Conservation (phyloP, 1,139 yeast species). For the Yamadazyma aaseri region DNA sequence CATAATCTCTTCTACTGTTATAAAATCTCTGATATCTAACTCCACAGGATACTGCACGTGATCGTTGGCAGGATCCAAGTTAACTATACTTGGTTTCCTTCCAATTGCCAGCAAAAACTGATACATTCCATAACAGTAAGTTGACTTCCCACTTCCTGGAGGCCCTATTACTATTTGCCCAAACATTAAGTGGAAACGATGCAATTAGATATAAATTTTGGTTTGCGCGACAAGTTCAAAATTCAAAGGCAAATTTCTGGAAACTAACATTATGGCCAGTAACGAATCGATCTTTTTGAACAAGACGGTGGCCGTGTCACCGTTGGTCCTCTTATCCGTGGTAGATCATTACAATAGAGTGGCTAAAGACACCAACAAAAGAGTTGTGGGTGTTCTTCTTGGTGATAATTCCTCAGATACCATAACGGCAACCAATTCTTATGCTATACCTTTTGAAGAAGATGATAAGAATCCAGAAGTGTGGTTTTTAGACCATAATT, state of each 20-base stretch:
- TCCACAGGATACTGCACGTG: constrained; percentile 76
- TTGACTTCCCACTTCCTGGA: constrained; percentile 96
- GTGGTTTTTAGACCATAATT: constrained; percentile 97
- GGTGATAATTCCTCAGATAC: constrained; percentile 69
- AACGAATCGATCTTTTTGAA: constrained; percentile 39
- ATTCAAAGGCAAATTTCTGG: constrained; percentile 2
- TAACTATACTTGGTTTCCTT: constrained; percentile 75
- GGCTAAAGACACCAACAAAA: constrained; percentile 63
- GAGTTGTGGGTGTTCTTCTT: constrained; percentile 91
- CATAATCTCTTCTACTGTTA: constrained; percentile 90
- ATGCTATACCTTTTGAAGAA: constrained; percentile 94
- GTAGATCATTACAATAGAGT: constrained; percentile 94
- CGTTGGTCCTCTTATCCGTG: constrained; percentile 87
- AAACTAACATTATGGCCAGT: constrained; percentile 9
- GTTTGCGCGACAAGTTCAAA: not conserved
- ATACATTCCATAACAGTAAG: constrained; percentile 87
- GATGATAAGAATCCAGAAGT: constrained; percentile 91
- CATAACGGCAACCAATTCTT: constrained; percentile 70
- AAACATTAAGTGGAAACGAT: constrained; percentile 38
- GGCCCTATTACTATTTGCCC: constrained; percentile 97
- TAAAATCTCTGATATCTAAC: constrained; percentile 83
- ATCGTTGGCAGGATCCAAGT: constrained; percentile 96
- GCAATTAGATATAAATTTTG: not conserved
- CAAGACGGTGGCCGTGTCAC: constrained; percentile 87
- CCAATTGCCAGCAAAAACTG: constrained; percentile 95